Evolutionary conservation across 2,329 filamentous ascomycete genomes (phyloP).

Genomic region (Venturia asperata): DNA sequence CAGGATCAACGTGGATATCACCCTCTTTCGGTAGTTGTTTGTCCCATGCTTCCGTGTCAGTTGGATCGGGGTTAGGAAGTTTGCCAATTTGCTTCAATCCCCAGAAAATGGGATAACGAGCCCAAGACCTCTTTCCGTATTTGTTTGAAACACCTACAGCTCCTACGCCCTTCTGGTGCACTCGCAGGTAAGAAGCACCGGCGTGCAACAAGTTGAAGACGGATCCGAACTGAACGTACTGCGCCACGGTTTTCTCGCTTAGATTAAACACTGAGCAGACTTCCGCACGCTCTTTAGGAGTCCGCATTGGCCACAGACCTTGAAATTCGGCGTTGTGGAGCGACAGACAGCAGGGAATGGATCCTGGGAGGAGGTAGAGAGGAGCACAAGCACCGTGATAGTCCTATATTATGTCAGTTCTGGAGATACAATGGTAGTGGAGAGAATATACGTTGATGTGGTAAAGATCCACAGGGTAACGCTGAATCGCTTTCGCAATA

Average conservation of each 20-base stretch:
- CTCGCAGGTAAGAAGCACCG: conserved; percentile 57
- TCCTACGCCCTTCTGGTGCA: conserved; percentile 61
- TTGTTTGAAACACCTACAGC: conserved; percentile 62
- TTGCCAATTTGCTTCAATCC: conserved; percentile 55
- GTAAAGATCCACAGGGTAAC: conserved; percentile 58
- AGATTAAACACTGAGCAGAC: conserved; percentile 60
- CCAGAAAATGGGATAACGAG: conserved; percentile 64
- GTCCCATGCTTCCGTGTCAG: conserved; percentile 56
- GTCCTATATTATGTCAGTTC: neutral
- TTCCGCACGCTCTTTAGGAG: conserved; percentile 53
- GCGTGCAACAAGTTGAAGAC: conserved; percentile 63
- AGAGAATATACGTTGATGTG: conserved; percentile 48
- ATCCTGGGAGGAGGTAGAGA: conserved; percentile 56
- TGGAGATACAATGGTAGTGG: conserved; percentile 25
- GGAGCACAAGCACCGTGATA: conserved; percentile 59
- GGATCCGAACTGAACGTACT: conserved; percentile 61
- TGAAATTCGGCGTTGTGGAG: conserved; percentile 66
- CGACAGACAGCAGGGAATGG: conserved; percentile 55
- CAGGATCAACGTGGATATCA: conserved; percentile 47
- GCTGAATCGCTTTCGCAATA: conserved; percentile 55
- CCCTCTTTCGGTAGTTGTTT: conserved; percentile 40
- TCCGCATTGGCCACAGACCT: conserved; percentile 61
- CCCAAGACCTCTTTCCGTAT: conserved; percentile 59
- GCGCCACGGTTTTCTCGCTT: conserved; percentile 47
- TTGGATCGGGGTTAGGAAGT: conserved; percentile 59